Conservation (phyloP, 306 rosid genomes). For the Myrica gale region DNA sequence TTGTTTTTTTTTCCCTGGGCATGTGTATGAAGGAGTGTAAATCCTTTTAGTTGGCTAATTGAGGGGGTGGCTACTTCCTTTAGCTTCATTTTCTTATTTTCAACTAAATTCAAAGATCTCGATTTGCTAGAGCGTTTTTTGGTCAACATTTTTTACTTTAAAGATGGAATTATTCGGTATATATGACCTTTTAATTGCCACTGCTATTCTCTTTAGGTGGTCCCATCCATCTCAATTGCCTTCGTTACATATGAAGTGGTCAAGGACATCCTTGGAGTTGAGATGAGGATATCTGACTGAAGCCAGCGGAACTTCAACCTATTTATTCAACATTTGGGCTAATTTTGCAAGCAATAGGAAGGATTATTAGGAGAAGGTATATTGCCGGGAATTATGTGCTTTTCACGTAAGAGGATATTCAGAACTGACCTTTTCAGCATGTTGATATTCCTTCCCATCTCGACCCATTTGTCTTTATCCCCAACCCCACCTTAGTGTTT, state of each 20-base stretch:
- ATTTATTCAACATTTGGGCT: neutral
- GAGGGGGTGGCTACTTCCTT: neutral
- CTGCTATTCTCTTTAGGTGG: slow-evolving; percentile 46
- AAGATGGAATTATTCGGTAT: neutral
- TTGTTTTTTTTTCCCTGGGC: neutral
- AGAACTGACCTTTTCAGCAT: slow-evolving; percentile 7
- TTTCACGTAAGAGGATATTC: slow-evolving; percentile 13
- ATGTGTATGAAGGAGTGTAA: neutral
- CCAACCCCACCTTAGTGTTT: neutral
- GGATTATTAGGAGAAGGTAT: slow-evolving; percentile 24
- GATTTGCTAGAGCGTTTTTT: neutral
- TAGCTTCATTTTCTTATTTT: neutral
- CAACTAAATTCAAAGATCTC: neutral
- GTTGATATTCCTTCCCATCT: slow-evolving; percentile 6
- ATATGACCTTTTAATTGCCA: neutral
- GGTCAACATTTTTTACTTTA: neutral
- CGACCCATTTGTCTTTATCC: slow-evolving; percentile 11
- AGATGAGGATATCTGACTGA: slow-evolving; percentile 61
- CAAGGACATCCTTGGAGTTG: slow-evolving; percentile 67
- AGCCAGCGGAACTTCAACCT: slow-evolving; percentile 20
- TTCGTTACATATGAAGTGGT: slow-evolving; percentile 63
- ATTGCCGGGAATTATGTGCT: slow-evolving; percentile 9
- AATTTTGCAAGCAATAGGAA: slow-evolving; percentile 8
- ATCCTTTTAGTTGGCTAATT: neutral
- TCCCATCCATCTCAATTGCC: slow-evolving; percentile 75